A percentile compares a stretch with the other conserved stretches of the same genome.
Conservation (phyloP, 139 green algal genomes). For the Haematococcus lacustris region DNA sequence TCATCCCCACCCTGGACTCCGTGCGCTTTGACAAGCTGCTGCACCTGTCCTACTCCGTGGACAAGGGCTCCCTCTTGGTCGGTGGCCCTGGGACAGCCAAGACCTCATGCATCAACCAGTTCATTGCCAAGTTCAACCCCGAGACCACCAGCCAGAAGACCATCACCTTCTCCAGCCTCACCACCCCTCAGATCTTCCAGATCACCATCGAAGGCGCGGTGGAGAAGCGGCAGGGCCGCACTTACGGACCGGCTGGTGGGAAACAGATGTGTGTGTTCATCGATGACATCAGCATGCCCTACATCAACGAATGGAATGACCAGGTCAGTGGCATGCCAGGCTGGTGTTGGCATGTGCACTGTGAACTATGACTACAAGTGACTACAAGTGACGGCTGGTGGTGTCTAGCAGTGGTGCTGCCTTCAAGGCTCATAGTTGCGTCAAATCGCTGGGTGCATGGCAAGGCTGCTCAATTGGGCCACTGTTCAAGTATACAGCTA, state of each 20-base stretch:
- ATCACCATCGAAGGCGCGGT: conserved; percentile 67
- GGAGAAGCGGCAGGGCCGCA: conserved; percentile 92
- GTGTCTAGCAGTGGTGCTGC: no score
- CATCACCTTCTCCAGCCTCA: conserved; percentile 90
- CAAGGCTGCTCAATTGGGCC: no score
- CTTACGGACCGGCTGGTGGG: conserved; percentile 80
- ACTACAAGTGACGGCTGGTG: no score
- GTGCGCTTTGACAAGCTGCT: conserved; percentile 83
- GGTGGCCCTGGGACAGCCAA: conserved; percentile 90
- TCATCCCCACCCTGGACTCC: conserved; percentile 78
- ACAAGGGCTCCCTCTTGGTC: conserved; percentile 69
- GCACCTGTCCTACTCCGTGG: conserved; percentile 55
- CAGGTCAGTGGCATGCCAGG: conserved; percentile 44
- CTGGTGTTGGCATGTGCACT: no score
- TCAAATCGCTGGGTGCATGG: no score
- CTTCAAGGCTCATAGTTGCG: no score
- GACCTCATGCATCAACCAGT: conserved; percentile 79
- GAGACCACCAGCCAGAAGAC: conserved; percentile 69
- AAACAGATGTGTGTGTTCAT: conserved; percentile 86
- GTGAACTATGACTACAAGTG: no score
- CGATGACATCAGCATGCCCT: conserved; percentile 90
- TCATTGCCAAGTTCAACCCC: conserved; percentile 64
- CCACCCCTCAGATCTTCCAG: conserved; percentile 89
- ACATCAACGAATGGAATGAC: conserved; percentile 92
- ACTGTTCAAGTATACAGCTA: no score